These are phyloP conservation scores for Aspergillus uvarum DNA, from an alignment of 2,329 filamentous ascomycete species.

Conservation along the genomic window DNA sequence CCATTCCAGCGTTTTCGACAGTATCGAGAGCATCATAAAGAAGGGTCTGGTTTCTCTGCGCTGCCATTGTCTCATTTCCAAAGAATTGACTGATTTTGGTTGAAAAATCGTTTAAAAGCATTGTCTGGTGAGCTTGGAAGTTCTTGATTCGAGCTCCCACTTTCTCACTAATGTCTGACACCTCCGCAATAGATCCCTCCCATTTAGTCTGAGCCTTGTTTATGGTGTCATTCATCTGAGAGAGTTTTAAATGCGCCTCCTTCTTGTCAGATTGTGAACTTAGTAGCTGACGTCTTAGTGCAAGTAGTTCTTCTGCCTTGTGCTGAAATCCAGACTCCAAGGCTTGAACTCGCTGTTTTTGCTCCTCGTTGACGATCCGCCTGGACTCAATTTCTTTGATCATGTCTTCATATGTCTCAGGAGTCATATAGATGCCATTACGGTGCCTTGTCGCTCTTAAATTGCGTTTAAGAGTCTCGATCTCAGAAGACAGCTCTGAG, in stretches of 20 bases:
- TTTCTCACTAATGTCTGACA: constrained; percentile 71
- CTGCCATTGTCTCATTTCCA: constrained; percentile 67
- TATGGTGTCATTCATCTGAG: constrained; percentile 87
- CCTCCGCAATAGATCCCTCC: constrained; percentile 71
- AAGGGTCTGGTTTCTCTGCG: constrained; percentile 68
- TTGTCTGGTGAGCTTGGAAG: constrained; percentile 71
- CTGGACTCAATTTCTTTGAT: constrained; percentile 88
- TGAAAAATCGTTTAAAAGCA: constrained; percentile 67
- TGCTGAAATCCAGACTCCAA: constrained; percentile 88
- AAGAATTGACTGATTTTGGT: constrained; percentile 76
- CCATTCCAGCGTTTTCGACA: constrained; percentile 69
- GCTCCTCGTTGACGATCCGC: constrained; percentile 87
- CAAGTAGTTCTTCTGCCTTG: constrained; percentile 89
- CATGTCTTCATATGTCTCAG: constrained; percentile 86
- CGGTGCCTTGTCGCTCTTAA: constrained; percentile 88
- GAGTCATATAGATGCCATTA: constrained; percentile 91
- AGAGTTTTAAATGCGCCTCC: constrained; percentile 68
- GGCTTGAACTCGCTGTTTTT: constrained; percentile 85
- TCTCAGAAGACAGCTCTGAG: constrained; percentile 85
- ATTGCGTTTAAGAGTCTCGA: constrained; percentile 91
- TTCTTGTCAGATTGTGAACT: too few species aligned
- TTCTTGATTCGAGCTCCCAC: constrained; percentile 73
- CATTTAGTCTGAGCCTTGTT: constrained; percentile 74
- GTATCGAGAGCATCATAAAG: constrained; percentile 66
- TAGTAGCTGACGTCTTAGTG: constrained; percentile 59